These are phyloP conservation scores for Xylaria sp. DNA, from an alignment of 2,329 filamentous ascomycete species.

Conservation along the genomic window DNA sequence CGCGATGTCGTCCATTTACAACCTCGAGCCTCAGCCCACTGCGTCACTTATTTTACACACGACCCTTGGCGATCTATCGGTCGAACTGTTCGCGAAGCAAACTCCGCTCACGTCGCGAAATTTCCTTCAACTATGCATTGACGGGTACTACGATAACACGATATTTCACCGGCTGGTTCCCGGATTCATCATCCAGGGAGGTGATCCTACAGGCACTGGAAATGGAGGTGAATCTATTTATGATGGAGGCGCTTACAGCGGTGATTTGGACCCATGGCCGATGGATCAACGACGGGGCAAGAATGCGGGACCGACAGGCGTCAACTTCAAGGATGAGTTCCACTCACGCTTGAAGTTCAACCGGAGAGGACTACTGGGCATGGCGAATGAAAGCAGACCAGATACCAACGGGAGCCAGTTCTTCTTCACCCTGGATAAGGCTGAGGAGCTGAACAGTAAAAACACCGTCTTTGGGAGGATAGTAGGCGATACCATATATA, in stretches of 20 bases:
- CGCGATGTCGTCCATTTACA: conserved; percentile 82
- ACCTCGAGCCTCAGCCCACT: conserved; percentile 89
- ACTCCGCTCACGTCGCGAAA: conserved; percentile 87
- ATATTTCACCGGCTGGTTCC: conserved; percentile 91
- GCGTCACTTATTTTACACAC: conserved; percentile 89
- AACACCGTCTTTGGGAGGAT: conserved; percentile 93
- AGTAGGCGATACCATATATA: conserved; percentile 92
- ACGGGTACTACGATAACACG: conserved; percentile 91
- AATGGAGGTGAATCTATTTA: conserved; percentile 90
- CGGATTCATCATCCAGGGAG: conserved; percentile 89
- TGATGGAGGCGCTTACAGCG: conserved; percentile 71
- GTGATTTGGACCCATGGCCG: conserved; percentile 66
- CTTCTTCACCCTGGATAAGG: conserved; percentile 84
- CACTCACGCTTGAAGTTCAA: conserved; percentile 92
- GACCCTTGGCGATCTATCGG: conserved; percentile 77
- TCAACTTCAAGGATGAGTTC: conserved; percentile 76
- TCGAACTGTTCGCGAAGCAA: conserved; percentile 94
- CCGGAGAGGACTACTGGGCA: conserved; percentile 81
- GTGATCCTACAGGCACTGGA: conserved; percentile 88
- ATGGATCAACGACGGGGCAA: conserved; percentile 59
- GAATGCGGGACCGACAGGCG: conserved; percentile 54
- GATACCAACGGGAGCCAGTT: conserved; percentile 93
- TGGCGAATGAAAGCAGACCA: conserved; percentile 79
- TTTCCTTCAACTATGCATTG: conserved; percentile 89
- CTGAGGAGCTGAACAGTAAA: conserved; percentile 78